Base-by-base conservation (phyloP, 164 flowering plant species). In the Sedum album region DNA sequence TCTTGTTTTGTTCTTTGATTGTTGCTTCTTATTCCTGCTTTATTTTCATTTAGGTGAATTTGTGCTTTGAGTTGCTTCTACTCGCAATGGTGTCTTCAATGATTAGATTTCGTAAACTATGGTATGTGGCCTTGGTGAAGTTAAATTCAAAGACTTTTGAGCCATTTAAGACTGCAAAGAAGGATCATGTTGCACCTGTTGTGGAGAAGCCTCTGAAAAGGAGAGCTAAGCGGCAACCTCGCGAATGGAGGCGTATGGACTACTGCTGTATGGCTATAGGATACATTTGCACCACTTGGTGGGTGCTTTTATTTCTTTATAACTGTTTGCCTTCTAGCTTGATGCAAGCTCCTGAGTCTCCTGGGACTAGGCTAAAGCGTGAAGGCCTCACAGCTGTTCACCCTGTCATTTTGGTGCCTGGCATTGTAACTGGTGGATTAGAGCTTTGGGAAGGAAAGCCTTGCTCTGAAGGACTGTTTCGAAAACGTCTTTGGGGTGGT, bases 361-460 rank as follows among this genome's bases (percentile, higher is more conserved):
- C 91, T 0, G 90, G 96, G 1, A 38, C 53, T 0, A 71, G 81
- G 82, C 83, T 86, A 5, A 77, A 75, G 55, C 68, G 77, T 2
- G 85, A 85, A 71, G 91, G 91, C 30, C 41, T 87, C 44, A 73
- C 70, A 2, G 83, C 85, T 4, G 75, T 70, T 30, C 92, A 87
- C 72, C 92, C 92, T 0, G 88, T 87, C 1, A 81, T 87, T 68
- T 73, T 87, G 75, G 84, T 87, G 60, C 89, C 89, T 9, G 92
- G 92, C 70, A 82, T 85, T 68, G 81, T 87, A 67, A 87, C 89
- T 20, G 88, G 88, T 5, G 89, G 92, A 11, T 76, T 87, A 2
- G 89, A 87, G 81, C 80, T 87, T 13, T 85, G 92, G 92, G 89
- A 87, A 70, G 92, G 92, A 41, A 71, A 70, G 72, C 84, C 96